Evolutionary conservation across 345 rosid species (phyloP), one percentile per base, ranked within the genome.

Genomic region (Physaria fendleri): DNA sequence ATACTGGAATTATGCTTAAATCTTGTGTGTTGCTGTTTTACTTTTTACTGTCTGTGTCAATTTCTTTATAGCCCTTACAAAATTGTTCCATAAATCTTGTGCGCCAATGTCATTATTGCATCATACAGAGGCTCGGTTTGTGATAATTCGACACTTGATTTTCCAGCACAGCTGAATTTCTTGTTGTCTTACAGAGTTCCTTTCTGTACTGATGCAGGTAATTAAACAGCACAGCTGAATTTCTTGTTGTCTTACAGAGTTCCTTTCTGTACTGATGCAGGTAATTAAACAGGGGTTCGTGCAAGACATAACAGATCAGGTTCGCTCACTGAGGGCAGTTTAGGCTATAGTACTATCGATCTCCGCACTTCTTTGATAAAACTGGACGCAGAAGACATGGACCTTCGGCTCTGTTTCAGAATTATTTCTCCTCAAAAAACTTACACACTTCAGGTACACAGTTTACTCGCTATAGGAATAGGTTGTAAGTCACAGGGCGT

Each of bases 321-420:
- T 32, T 87, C 95, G 21, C 68, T 58, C 44, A 49, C 22, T 41
- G 71, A 83, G 56, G 87, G 74, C 20, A 78, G 54, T 70, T 64
- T 76, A 52, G 84, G 72, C 23, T 81, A 76, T 59, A 71, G 51
- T 14, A 65, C 79, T 39, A 62, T 90, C 38, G 88, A 87, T 77
- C 90, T 90, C 60, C 81, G 53, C 25, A 85, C 85, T 17, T 81
- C 84, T 28, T 75, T 79, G 53, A 68, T 87, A 68, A 90, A 90
- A 74, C 61, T 85, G 65, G 93, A 90, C 8, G 85, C 95, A 43
- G 95, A 85, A 46, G 93, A 90, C 67, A 74, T 77, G 48, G 84
- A 85, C 76, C 73, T 87, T 47, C 80, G 95, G 41, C 95, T 90
- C 52, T 90, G 97, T 71, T 90, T 90, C 76, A 85, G 95, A 76